These are phyloP conservation scores for Mycena crocata DNA, from an alignment of 768 basidiomycete genomes.

Conservation along the genomic window DNA sequence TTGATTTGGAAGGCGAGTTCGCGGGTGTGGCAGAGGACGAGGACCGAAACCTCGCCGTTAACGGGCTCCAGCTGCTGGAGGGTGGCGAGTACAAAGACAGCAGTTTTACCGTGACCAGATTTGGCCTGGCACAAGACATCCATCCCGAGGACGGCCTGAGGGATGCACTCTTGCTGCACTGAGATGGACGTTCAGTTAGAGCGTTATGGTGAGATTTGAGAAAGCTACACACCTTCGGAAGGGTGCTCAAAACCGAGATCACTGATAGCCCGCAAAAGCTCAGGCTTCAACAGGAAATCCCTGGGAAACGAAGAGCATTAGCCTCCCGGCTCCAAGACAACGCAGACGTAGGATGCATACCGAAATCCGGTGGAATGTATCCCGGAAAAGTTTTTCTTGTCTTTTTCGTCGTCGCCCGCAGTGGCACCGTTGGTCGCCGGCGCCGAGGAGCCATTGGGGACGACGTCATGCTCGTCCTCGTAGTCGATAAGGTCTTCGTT, in stretches of 20 bases:
- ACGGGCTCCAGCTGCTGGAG: constrained; percentile 98
- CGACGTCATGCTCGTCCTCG: constrained; percentile 89
- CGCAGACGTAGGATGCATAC: constrained; percentile 57
- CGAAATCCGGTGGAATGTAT: constrained; percentile 99
- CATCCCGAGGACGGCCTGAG: constrained; percentile 99
- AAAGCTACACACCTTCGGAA: constrained; percentile 83
- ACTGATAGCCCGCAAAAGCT: constrained; percentile 95
- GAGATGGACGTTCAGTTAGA: constrained; percentile 19
- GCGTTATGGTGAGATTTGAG: neutral
- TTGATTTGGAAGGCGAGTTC: constrained; percentile 99
- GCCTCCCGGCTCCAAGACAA: constrained; percentile 12
- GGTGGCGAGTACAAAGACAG: constrained; percentile 97
- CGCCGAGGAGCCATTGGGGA: constrained; percentile 66
- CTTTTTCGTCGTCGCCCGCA: constrained; percentile 75
- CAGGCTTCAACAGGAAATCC: constrained; percentile 98
- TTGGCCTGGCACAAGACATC: constrained; percentile 99
- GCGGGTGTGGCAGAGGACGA: constrained; percentile 98
- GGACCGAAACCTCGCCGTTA: constrained; percentile 96
- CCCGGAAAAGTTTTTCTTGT: constrained; percentile 98
- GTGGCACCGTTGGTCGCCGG: constrained; percentile 62
- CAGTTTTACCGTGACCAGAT: constrained; percentile 98
- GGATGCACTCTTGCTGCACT: constrained; percentile 99
- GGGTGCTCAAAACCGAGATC: constrained; percentile 99
- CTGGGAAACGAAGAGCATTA: constrained; percentile 54
- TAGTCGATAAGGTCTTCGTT: constrained; percentile 95